Evolutionary conservation across 176 grass and related monocot genomes (phyloP).

Genomic region (Olyra latifolia): DNA sequence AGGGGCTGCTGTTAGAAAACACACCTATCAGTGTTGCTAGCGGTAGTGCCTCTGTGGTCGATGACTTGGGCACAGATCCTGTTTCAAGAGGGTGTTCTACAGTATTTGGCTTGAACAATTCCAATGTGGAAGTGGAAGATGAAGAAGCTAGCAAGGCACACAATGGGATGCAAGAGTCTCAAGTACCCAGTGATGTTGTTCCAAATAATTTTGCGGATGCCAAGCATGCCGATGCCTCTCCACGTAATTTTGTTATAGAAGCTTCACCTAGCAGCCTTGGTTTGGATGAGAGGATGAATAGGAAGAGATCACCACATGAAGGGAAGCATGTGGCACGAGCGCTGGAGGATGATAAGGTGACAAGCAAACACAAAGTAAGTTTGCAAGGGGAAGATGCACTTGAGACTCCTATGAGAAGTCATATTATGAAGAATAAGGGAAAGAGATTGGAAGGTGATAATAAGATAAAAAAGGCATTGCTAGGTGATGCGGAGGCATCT

Average conservation of each 20-base stretch:
- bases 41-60: not conserved
- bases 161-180: conserved; percentile 19
- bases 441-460: conserved; percentile 11
- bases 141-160: conserved; percentile 22
- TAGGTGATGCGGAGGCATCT: not conserved
- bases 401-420: not conserved
- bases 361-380: conserved; percentile 16
- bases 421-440: conserved; percentile 20
- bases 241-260: not conserved
- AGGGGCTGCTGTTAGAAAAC: conserved; percentile 3
- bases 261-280: conserved; percentile 2
- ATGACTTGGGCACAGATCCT: not conserved
- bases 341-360: not conserved
- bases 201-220: conserved; percentile 12
- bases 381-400: not conserved
- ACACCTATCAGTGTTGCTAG: not conserved
- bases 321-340: not conserved
- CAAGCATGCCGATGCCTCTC: not conserved
- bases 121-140: not conserved
- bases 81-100: not conserved
- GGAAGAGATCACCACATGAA: conserved; percentile 1
- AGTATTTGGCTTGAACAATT: not conserved
- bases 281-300: conserved; percentile 15
- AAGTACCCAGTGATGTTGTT: not conserved
- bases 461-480: conserved; percentile 11